These are phyloP conservation scores for Aspergillus fijiensis DNA, from an alignment of 2,329 filamentous ascomycete species.

Conservation along the genomic window DNA sequence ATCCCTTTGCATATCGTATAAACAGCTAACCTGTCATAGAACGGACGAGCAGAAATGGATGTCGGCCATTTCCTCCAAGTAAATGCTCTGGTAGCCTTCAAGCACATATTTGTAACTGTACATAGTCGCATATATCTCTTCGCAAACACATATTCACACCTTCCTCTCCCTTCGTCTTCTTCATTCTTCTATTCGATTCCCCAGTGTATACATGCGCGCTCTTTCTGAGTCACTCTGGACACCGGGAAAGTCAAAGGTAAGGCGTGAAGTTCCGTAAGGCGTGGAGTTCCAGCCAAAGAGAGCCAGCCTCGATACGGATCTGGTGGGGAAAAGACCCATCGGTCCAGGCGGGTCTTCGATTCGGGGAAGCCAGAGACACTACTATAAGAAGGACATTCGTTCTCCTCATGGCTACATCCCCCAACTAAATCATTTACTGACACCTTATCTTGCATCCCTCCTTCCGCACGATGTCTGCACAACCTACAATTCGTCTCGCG, in stretches of 20 bases:
- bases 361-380: background rate
- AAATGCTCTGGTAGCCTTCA: constrained; percentile 3
- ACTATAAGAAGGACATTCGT: background rate
- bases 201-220: background rate
- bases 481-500: constrained; percentile 43
- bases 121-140: constrained; percentile 15
- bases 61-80: constrained; percentile 64
- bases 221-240: background rate
- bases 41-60: constrained; percentile 86
- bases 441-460: background rate
- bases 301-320: background rate
- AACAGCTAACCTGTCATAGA: constrained; percentile 37
- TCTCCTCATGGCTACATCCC: background rate
- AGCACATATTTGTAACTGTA: constrained; percentile 18
- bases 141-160: background rate
- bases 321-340: background rate
- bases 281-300: background rate
- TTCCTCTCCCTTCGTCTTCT: background rate
- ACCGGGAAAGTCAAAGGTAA: background rate
- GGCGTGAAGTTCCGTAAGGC: constrained; percentile 1
- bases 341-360: background rate
- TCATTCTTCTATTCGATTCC: background rate
- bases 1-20: background rate
- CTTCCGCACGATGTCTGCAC: constrained; percentile 30
- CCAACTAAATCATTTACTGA: background rate